phyloP scores from a whole-genome alignment of 257 asterid genomes.

The Petunia axillaris region DNA sequence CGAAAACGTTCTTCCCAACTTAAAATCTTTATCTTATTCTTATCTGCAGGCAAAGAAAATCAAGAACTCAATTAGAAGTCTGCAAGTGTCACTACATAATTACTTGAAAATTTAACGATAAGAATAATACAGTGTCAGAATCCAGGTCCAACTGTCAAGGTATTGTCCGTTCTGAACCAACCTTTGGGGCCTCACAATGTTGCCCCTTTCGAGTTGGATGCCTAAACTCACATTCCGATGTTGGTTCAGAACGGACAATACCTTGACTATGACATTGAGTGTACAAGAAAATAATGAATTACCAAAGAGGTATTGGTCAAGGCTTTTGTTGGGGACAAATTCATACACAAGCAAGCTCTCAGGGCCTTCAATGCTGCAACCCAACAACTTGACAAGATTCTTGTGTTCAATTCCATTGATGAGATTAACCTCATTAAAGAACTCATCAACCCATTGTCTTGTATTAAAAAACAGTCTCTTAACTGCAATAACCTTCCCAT shows the following conservation, averaged over 20 bases:
- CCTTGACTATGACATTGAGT: too few relatives aligned
- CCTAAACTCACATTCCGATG: background rate
- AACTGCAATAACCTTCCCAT: slow-evolving; percentile 75
- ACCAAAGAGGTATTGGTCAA: slow-evolving; percentile 73
- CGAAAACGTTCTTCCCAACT: slow-evolving; percentile 76
- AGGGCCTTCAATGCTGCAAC: slow-evolving; percentile 96
- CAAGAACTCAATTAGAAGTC: background rate
- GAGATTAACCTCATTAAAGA: slow-evolving; percentile 86
- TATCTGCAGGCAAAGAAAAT: too few relatives aligned
- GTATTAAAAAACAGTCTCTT: slow-evolving; percentile 85
- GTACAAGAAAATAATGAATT: background rate
- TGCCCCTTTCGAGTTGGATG: background rate
- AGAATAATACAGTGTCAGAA: background rate
- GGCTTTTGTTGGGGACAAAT: slow-evolving; percentile 74
- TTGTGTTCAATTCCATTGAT: slow-evolving; percentile 85
- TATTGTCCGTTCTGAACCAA: background rate
- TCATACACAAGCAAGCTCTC: slow-evolving; percentile 88
- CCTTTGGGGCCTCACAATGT: background rate
- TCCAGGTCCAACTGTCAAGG: background rate
- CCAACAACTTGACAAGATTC: slow-evolving; percentile 90
- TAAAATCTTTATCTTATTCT: slow-evolving; percentile 49
- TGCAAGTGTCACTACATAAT: background rate
- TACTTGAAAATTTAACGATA: background rate
- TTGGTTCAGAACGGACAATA: too few relatives aligned
- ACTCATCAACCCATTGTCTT: slow-evolving; percentile 93